phyloP scores from a whole-genome alignment of 164 flowering plant genomes.

The Nymphaea thermarum region DNA sequence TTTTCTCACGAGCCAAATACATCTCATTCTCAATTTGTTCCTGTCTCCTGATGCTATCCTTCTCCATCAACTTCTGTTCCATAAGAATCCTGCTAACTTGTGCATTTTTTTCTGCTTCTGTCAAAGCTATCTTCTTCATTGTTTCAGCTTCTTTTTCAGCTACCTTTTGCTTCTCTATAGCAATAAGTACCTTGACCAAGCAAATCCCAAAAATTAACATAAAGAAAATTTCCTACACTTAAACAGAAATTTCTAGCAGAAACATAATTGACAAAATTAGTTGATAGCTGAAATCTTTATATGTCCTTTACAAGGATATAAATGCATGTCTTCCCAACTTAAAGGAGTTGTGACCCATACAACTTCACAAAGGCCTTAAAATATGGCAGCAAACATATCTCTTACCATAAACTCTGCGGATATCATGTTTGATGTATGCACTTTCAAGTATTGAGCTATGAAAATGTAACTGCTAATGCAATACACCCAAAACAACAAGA shows the following conservation, averaged over 20 bases:
- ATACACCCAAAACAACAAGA: too few species aligned
- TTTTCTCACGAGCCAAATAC: conserved; percentile 76
- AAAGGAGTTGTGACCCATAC: too few species aligned
- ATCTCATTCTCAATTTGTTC: conserved; percentile 75
- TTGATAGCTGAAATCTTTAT: too few species aligned
- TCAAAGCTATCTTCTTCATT: conserved; percentile 78
- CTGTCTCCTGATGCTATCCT: conserved; percentile 61
- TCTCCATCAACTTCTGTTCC: conserved; percentile 88
- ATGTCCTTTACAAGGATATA: too few species aligned
- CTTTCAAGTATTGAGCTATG: too few species aligned
- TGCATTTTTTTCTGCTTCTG: conserved; percentile 77
- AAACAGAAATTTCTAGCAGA: not conserved
- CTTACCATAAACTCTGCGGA: too few species aligned
- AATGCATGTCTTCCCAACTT: too few species aligned
- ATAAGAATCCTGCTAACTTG: conserved; percentile 43
- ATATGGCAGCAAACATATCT: too few species aligned
- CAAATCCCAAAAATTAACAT: not conserved
- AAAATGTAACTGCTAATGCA: too few species aligned
- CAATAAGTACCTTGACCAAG: conserved; percentile 58
- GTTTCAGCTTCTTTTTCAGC: conserved; percentile 95
- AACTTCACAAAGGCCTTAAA: too few species aligned
- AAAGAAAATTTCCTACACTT: not conserved
- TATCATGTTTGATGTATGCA: too few species aligned
- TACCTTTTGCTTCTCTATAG: conserved; percentile 77
- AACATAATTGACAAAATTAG: too few species aligned